Base-by-base conservation (phyloP, 2,329 filamentous ascomycete genomes). In the Teratosphaeria nubilosa region DNA sequence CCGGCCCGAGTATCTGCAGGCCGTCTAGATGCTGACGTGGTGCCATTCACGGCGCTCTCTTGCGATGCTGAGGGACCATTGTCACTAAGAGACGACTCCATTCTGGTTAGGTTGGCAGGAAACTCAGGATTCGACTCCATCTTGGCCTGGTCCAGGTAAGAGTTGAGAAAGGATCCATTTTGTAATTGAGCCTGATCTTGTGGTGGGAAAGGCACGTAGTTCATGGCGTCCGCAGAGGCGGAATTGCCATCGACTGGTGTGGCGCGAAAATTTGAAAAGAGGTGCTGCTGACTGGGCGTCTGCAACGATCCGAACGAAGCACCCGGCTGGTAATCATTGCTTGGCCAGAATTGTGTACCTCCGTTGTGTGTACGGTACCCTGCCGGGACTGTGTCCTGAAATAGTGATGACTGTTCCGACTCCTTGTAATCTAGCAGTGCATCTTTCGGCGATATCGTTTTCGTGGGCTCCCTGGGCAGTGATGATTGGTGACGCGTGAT, bases 401-500 rank as follows among this genome's bases (percentile, higher is more conserved):
- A 95, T 22, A 96, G 76, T 13, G 89, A 85, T 66, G 87, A 84
- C 20, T 86, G 85, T 2, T 91, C 88, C 0, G 78, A 74, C 45
- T 94, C 90, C 20, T 86, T 83, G 70, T 91, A 96, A 60, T 96
- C 91, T 54, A 96, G 76, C 60, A 95, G 75, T 1, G 91, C 89
- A 68, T 97, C 92, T 75, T 95, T 95, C 25, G 92, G 94, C 1
- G 92, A 97, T 53, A 99, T 96, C 0, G 92, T 96, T 73, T 90
- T 89, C 1, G 84, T 80, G 51, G 76, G 67, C 60, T 79, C 71
- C 57, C 70, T 61, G 54, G 63, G 63, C 30, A 73, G 63, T 50
- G 61, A 58, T 11, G 69, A 66, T 25, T 64, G 65, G 51, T 72
- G 70, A 51, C 65, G 65, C 51, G 65, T 68, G 53, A 65, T 66